Conservation (phyloP, 371 early-diverging fungal species). For the Syncephalastrum contaminatum region DNA sequence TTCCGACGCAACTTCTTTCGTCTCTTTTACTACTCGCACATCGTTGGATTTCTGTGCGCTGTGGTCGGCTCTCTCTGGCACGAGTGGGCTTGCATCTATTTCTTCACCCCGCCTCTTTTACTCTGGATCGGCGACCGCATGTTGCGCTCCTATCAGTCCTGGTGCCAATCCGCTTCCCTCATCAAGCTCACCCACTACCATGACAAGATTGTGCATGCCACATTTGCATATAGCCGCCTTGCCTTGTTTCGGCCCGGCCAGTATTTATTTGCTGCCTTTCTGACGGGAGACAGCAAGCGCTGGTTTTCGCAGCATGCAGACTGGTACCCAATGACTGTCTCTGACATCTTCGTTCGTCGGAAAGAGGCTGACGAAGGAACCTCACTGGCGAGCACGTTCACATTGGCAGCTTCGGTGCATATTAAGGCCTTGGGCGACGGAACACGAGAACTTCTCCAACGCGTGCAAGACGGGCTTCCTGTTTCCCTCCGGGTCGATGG, state of each 20-base stretch:
- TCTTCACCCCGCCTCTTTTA: conserved; percentile 32
- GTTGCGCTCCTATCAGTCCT: conserved; percentile 38
- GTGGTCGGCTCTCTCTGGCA: conserved; percentile 37
- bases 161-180: conserved; percentile 12
- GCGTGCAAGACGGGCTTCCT: conserved; percentile 10
- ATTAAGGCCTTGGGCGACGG: conserved; percentile 41
- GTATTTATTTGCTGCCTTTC: conserved; percentile 36
- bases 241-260: conserved; percentile 38
- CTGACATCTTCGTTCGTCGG: conserved; percentile 27
- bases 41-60: conserved; percentile 31
- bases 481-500: conserved; percentile 38
- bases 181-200: conserved; percentile 24
- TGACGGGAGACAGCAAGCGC: conserved; percentile 6
- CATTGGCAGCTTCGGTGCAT: conserved; percentile 29
- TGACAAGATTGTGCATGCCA: conserved; percentile 28
- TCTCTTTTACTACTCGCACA: conserved; percentile 40
- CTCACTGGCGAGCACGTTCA: not conserved
- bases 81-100: conserved; percentile 34
- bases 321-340: conserved; percentile 47
- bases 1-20: conserved; percentile 42
- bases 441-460: conserved; percentile 16
- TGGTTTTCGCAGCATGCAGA: conserved; percentile 23
- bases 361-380: not conserved
- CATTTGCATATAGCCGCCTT: conserved; percentile 24
- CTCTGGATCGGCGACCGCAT: conserved; percentile 39